A percentile compares a stretch with the other conserved stretches of the same genome.
Evolutionary conservation across 129 eudicot genomes (phyloP).

Genomic region (sunflower (Helianthus annuus)): HanXRQr2.0-SUNRISE NC_035439.2:143174473-143174972

Average conservation of each 20-base stretch:
- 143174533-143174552: conserved; percentile 50
- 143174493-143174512: conserved; percentile 48
- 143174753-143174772: conserved; percentile 7
- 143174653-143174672: conserved; percentile 40
- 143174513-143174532: conserved; percentile 44
- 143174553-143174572: conserved; percentile 68
- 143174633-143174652: not conserved
- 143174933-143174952: conserved; percentile 26
- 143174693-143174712: not conserved
- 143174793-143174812: not conserved
- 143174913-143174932: conserved; percentile 27
- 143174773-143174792: not conserved
- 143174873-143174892: conserved; percentile 11
- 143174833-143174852: not conserved
- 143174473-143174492: conserved; percentile 61
- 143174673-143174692: conserved; percentile 37
- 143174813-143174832: conserved; percentile 15
- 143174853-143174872: conserved; percentile 25
- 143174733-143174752: not conserved
- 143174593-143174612: not conserved
- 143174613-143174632: not conserved
- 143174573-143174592: conserved; percentile 48
- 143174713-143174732: not conserved
- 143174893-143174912: conserved; percentile 22
- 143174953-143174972: conserved; percentile 27